These are phyloP conservation scores for Truncatella angustata DNA, from an alignment of 2,329 filamentous ascomycete species.

Conservation along the genomic window DNA sequence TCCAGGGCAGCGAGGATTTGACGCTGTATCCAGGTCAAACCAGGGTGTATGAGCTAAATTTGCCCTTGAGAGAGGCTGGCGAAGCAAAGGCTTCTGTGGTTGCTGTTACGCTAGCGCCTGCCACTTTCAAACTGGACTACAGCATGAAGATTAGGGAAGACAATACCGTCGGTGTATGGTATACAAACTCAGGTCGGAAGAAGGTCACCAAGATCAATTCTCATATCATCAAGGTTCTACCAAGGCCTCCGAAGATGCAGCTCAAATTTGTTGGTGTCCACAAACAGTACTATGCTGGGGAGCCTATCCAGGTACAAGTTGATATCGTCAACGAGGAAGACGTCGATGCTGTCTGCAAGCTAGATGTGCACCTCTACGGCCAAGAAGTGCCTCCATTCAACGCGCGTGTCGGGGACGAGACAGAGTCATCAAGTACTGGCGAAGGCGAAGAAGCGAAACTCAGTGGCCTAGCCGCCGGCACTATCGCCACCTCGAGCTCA, in stretches of 20 bases:
- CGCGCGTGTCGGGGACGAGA: conserved; percentile 35
- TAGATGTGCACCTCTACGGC: conserved; percentile 69
- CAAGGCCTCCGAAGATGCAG: conserved; percentile 89
- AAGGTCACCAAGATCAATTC: conserved; percentile 48
- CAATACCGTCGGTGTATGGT: conserved; percentile 48
- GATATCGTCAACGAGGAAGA: conserved; percentile 77
- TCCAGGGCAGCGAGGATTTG: conserved; percentile 61
- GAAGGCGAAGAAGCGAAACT: conserved; percentile 42
- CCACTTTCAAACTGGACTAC: conserved; percentile 67
- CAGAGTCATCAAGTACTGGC: conserved; percentile 29
- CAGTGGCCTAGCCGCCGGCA: conserved; percentile 41
- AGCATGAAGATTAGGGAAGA: conserved; percentile 51
- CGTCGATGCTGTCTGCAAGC: conserved; percentile 67
- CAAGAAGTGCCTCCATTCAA: conserved; percentile 47
- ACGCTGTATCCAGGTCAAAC: conserved; percentile 65
- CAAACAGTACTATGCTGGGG: conserved; percentile 82
- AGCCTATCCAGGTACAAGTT: conserved; percentile 67
- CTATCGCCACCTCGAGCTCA: conserved; percentile 45
- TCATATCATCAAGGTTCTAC: conserved; percentile 68
- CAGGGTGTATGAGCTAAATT: conserved; percentile 68
- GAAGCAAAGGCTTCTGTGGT: conserved; percentile 66
- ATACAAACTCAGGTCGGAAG: conserved; percentile 41
- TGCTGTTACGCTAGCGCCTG: conserved; percentile 60
- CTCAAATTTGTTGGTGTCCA: conserved; percentile 62
- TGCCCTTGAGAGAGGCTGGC: conserved; percentile 80